These are phyloP conservation scores for Avena atlantica DNA, from an alignment of 176 grass and related monocot genomes.

Conservation along the genomic window DNA sequence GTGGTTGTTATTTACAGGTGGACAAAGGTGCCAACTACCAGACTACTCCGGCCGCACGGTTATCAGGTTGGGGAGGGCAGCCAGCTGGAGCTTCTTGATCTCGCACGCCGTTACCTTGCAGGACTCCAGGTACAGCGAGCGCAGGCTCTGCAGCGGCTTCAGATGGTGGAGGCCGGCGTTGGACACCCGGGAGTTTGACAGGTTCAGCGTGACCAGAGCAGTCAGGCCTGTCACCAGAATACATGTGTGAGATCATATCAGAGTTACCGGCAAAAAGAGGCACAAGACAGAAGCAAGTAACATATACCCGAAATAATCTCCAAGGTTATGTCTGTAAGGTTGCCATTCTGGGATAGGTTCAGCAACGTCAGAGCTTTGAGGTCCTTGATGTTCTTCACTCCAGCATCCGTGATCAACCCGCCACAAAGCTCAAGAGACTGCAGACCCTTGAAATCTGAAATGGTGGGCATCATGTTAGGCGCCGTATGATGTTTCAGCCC, in stretches of 20 bases:
- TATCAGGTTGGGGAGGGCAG: constrained; percentile 80
- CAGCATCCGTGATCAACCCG: constrained; percentile 75
- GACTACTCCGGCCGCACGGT: constrained; percentile 71
- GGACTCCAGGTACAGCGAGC: constrained; percentile 77
- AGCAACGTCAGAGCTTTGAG: constrained; percentile 72
- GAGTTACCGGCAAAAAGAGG: neutral
- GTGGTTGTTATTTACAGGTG: constrained; percentile 31
- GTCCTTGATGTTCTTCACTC: constrained; percentile 98
- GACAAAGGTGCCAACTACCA: neutral
- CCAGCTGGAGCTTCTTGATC: constrained; percentile 82
- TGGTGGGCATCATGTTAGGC: neutral
- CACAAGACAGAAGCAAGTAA: neutral
- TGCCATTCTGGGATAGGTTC: constrained; percentile 89
- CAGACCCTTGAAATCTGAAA: constrained; percentile 90
- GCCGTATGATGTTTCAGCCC: neutral
- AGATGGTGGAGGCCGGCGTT: constrained; percentile 81
- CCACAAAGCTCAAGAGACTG: constrained; percentile 87
- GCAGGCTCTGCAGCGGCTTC: constrained; percentile 75
- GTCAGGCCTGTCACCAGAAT: constrained; percentile 68
- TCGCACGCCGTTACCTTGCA: constrained; percentile 84
- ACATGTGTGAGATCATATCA: neutral
- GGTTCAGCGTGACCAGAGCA: constrained; percentile 71
- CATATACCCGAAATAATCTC: constrained; percentile 78
- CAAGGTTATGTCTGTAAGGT: constrained; percentile 80
- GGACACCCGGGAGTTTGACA: constrained; percentile 81